phyloP scores from a whole-genome alignment of 169 alveolate species.

The Plasmodium inui region DNA sequence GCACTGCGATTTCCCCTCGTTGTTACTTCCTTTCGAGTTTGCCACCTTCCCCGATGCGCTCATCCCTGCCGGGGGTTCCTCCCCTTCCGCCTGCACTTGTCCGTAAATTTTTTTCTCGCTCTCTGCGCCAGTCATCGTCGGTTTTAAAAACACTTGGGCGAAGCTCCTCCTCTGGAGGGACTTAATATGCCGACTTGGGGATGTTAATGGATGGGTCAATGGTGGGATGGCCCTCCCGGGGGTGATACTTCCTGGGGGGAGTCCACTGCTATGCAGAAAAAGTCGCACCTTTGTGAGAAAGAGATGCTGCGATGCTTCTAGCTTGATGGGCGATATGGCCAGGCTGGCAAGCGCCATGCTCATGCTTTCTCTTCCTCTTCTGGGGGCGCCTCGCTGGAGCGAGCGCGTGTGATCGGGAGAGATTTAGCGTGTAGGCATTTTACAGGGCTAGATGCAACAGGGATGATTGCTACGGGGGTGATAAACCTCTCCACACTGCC shows the following conservation, averaged over 20 bases:
- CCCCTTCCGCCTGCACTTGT: background rate
- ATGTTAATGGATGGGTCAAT: background rate
- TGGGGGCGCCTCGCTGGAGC: background rate
- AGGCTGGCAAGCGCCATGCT: constrained; percentile 11
- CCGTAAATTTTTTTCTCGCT: constrained; percentile 10
- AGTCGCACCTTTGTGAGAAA: background rate
- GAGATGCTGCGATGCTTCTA: background rate
- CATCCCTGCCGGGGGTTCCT: background rate
- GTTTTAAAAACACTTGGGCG: background rate
- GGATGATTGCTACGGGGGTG: background rate
- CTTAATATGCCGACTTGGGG: background rate
- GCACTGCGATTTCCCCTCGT: too few species aligned
- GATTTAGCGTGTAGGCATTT: background rate
- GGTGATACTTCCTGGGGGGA: background rate
- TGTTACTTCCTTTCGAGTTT: background rate
- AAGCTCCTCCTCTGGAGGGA: background rate
- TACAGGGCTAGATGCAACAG: background rate
- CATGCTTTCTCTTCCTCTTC: constrained; percentile 21
- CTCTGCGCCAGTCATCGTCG: constrained; percentile 10
- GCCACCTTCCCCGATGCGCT: background rate
- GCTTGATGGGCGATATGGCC: background rate
- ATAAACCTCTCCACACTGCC: background rate
- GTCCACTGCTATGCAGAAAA: background rate
- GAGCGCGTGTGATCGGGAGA: background rate
- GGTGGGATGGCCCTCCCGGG: background rate